These are phyloP conservation scores for Dittrichia graveolens DNA, from an alignment of 129 eudicot species.

Conservation along the genomic window DNA sequence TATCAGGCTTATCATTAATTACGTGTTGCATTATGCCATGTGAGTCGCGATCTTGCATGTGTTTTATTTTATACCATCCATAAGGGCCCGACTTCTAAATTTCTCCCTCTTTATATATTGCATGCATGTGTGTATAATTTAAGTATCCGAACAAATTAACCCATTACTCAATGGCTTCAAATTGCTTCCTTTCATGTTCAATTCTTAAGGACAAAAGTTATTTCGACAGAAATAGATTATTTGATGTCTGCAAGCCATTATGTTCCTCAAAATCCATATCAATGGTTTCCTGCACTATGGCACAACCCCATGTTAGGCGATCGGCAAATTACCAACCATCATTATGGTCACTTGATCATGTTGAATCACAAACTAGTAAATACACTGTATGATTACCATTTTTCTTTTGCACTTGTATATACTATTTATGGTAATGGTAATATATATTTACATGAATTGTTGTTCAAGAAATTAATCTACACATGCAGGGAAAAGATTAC, in stretches of 20 bases:
- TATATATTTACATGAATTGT: no score
- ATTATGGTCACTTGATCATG: not conserved
- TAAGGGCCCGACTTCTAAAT: no score
- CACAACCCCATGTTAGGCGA: not conserved
- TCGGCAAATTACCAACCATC: conserved; percentile 11
- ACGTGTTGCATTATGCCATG: no score
- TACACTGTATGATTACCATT: not conserved
- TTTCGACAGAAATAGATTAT: not conserved
- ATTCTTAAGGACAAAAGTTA: not conserved
- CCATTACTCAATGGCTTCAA: not conserved
- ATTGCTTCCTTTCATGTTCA: not conserved
- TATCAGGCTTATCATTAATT: no score
- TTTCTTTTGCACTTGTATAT: not conserved
- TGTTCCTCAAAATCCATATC: not conserved
- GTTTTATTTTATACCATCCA: no score
- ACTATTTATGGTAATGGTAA: no score
- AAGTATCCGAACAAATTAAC: no score
- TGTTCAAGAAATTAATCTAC: no score
- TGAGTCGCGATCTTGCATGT: no score
- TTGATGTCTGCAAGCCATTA: not conserved
- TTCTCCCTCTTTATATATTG: no score
- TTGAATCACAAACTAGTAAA: not conserved
- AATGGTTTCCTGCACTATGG: not conserved
- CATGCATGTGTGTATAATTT: no score
- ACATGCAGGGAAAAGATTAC: not conserved